Percentiles rank a stretch among this genome's conserved stretches.
These are phyloP conservation scores for Forsythia viridissima DNA, from an alignment of 257 asterid species.

Conservation along the genomic window DNA sequence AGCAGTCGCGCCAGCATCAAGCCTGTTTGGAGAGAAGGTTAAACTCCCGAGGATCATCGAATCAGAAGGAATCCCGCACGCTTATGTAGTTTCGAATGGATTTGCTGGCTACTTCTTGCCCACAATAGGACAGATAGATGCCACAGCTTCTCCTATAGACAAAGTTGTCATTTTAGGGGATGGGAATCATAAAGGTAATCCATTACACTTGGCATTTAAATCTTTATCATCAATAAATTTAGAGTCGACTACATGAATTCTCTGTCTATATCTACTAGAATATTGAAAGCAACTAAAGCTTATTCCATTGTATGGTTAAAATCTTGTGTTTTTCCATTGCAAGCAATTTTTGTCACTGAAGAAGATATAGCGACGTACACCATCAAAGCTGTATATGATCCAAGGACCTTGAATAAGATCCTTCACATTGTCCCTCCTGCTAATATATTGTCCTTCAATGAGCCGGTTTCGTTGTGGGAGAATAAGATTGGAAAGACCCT, in stretches of 20 bases:
- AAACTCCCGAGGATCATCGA: slow-evolving; percentile 22
- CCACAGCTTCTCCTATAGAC: slow-evolving; percentile 24
- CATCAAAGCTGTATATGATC: slow-evolving; percentile 32
- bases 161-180: slow-evolving; percentile 29
- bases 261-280: too few species aligned
- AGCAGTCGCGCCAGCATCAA: slow-evolving; percentile 22
- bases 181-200: slow-evolving; percentile 31
- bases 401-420: slow-evolving; percentile 32
- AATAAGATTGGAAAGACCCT: slow-evolving; percentile 24
- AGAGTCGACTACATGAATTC: background rate
- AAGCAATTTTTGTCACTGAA: slow-evolving; percentile 20
- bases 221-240: background rate
- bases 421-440: slow-evolving; percentile 25
- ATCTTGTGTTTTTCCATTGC: background rate
- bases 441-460: slow-evolving; percentile 25
- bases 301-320: background rate
- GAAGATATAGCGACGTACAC: slow-evolving; percentile 30
- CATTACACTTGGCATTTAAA: background rate
- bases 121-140: background rate
- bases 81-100: slow-evolving; percentile 17
- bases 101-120: slow-evolving; percentile 20
- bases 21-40: background rate
- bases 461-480: slow-evolving; percentile 29
- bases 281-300: too few species aligned
- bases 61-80: slow-evolving; percentile 25